A percentile compares a stretch with the other conserved stretches of the same genome.
Evolutionary conservation across 169 alveolate genomes (phyloP).

Genomic region (Cryptosporidium canis): DNA sequence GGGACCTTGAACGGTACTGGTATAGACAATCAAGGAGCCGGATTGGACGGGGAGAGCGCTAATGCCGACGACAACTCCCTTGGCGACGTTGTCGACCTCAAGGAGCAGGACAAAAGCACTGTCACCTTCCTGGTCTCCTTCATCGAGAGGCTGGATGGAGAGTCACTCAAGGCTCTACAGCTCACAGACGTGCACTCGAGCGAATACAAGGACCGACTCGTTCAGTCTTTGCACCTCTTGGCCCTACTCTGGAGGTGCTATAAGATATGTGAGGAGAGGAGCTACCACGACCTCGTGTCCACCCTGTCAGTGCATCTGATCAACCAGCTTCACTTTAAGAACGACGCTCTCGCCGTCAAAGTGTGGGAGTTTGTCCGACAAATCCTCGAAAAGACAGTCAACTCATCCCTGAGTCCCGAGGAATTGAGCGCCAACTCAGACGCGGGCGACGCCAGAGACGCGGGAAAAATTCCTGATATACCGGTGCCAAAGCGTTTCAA

Average conservation of each 20-base stretch:
- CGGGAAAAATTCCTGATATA: conserved; percentile 13
- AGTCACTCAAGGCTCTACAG: conserved; percentile 84
- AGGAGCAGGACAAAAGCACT: conserved; percentile 67
- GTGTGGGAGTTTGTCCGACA: conserved; percentile 66
- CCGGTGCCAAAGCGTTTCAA: conserved; percentile 34
- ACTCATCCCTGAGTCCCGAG: conserved; percentile 15
- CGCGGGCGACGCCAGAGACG: background rate
- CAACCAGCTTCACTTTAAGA: conserved; percentile 41
- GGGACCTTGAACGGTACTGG: background rate
- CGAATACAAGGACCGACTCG: conserved; percentile 84
- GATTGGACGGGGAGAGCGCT: background rate
- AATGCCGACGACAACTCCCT: background rate
- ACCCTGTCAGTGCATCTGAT: conserved; percentile 48
- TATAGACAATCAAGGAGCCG: background rate
- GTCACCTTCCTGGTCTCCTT: conserved; percentile 83
- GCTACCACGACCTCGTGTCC: conserved; percentile 23
- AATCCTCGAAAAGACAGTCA: conserved; percentile 36
- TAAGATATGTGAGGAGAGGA: conserved; percentile 37
- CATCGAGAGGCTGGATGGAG: conserved; percentile 85
- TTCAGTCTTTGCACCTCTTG: conserved; percentile 80
- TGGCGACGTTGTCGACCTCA: conserved; percentile 14
- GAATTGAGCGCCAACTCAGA: conserved; percentile 6
- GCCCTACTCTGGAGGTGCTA: conserved; percentile 73
- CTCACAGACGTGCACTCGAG: conserved; percentile 87
- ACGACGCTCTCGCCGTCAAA: conserved; percentile 48